Conservation (phyloP, 345 rosid species). For the Geranium brycei region DNA sequence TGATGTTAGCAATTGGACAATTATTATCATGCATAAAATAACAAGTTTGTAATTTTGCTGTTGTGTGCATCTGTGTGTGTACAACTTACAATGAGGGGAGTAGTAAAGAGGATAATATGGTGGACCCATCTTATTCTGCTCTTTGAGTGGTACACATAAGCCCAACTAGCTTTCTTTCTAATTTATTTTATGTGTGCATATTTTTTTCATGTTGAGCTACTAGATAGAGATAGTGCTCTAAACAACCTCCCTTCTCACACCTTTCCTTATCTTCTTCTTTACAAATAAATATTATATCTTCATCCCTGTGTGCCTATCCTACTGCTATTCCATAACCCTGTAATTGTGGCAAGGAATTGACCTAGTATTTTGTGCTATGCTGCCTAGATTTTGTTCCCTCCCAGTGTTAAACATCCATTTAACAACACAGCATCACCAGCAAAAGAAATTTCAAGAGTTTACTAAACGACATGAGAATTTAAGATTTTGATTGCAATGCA, state of each 20-base stretch:
- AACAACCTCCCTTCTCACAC: no score
- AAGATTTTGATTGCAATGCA: no score
- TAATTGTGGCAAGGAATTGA: constrained; percentile 15
- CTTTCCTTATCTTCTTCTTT: neutral
- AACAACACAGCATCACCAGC: neutral
- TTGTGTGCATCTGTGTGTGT: no score
- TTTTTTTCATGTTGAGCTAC: no score
- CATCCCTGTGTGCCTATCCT: constrained; percentile 5
- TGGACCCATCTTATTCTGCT: constrained; percentile 10
- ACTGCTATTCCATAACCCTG: constrained; percentile 11
- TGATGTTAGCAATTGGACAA: no score
- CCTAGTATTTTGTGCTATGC: constrained; percentile 13
- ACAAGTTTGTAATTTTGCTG: no score
- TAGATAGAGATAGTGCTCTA: no score
- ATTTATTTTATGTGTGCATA: neutral
- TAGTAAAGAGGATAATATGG: constrained; percentile 4
- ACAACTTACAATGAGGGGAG: neutral
- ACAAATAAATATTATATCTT: neutral
- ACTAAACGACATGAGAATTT: no score
- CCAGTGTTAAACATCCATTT: neutral
- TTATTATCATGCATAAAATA: no score
- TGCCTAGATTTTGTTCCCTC: neutral
- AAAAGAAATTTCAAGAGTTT: no score
- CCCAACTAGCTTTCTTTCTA: constrained; percentile 1
- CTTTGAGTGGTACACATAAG: constrained; percentile 17